phyloP scores from a whole-genome alignment of 2,329 filamentous ascomycete species.

The Pestalotiopsis sp. region DNA sequence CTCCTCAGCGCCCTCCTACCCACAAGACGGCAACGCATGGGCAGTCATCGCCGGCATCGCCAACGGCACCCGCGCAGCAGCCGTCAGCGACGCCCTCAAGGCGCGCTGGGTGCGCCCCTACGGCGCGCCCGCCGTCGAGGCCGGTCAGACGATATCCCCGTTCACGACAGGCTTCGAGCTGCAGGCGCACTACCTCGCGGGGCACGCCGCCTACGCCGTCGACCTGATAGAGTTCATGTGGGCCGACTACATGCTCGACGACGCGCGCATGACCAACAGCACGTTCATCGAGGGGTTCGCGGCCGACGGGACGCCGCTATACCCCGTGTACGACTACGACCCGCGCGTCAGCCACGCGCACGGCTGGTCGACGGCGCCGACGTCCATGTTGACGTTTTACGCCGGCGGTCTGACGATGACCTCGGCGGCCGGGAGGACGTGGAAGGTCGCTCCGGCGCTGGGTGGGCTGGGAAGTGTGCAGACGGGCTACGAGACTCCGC shows the following conservation, averaged over 20 bases:
- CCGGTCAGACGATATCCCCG: constrained; percentile 52
- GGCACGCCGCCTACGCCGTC: constrained; percentile 47
- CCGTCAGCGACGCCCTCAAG: constrained; percentile 34
- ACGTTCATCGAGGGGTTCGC: constrained; percentile 64
- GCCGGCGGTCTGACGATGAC: constrained; percentile 45
- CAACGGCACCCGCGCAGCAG: constrained; percentile 42
- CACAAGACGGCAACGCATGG: constrained; percentile 63
- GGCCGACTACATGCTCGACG: constrained; percentile 56
- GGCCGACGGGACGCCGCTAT: constrained; percentile 57
- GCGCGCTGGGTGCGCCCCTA: constrained; percentile 55
- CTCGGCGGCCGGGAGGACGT: constrained; percentile 34
- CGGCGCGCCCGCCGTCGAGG: constrained; percentile 57
- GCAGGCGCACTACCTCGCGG: constrained; percentile 54
- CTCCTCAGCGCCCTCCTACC: constrained; percentile 42
- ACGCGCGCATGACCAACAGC: constrained; percentile 58
- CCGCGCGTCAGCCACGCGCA: constrained; percentile 45
- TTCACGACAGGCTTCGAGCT: constrained; percentile 63
- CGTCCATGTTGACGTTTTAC: constrained; percentile 44
- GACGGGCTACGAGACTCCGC: neutral
- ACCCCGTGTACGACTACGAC: constrained; percentile 39
- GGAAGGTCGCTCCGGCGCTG: constrained; percentile 19
- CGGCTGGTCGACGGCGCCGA: constrained; percentile 41
- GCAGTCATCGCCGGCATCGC: constrained; percentile 44
- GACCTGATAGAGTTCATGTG: constrained; percentile 52
- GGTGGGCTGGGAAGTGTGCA: neutral